Conservation (phyloP, 257 asterid species). For the Solanum bulbocastanum region DNA sequence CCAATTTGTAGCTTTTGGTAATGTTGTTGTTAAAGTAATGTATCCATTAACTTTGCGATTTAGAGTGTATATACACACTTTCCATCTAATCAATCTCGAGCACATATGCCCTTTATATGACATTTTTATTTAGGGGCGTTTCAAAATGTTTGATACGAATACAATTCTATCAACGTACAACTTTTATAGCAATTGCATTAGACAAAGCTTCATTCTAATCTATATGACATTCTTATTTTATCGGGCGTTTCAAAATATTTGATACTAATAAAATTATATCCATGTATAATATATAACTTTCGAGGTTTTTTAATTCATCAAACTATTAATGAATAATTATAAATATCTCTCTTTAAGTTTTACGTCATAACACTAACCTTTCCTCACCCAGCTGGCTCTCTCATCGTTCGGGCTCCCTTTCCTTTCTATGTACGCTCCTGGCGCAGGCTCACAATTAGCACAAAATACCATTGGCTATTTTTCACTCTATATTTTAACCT, state of each 20-base stretch:
- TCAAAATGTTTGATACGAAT: not conserved
- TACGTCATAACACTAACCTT: not conserved
- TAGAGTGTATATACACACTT: not conserved
- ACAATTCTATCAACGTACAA: not conserved
- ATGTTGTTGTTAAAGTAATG: not conserved
- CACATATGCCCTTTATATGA: not conserved
- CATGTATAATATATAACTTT: not conserved
- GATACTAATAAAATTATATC: not conserved
- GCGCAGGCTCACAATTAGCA: not conserved
- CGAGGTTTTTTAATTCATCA: not conserved
- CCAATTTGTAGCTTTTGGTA: not conserved
- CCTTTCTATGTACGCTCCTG: not conserved
- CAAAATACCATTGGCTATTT: too few relatives aligned
- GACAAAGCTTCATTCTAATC: not conserved
- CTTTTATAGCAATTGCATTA: not conserved
- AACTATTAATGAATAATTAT: not conserved
- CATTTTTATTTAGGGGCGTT: not conserved
- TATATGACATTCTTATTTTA: not conserved
- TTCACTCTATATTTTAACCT: not conserved
- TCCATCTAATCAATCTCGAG: not conserved
- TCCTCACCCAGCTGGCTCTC: not conserved
- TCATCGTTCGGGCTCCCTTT: too few relatives aligned
- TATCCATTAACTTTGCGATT: too few relatives aligned
- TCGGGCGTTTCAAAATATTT: not conserved
- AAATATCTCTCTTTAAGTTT: not conserved